A percentile compares a stretch with the other conserved stretches of the same genome.
Evolutionary conservation across 139 green algal species (phyloP).

Genomic region (Chlorella sp.): DNA sequence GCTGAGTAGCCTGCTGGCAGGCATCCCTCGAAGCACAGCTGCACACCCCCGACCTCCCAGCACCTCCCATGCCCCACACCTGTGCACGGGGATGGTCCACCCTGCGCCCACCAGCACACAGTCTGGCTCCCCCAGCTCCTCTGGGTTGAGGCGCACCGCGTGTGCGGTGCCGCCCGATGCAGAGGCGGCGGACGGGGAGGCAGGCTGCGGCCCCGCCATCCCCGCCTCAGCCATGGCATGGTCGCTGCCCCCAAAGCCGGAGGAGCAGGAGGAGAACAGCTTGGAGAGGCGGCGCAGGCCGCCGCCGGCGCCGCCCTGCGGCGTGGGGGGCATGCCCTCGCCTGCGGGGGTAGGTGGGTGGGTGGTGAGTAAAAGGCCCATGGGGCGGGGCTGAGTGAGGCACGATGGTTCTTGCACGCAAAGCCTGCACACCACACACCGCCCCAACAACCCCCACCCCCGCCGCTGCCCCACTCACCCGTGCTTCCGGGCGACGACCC

Average conservation of each 20-base stretch:
- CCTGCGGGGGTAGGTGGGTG: neutral
- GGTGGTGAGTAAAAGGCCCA: too few species aligned
- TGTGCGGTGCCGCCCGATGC: neutral
- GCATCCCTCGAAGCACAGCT: neutral
- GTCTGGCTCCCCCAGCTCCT: conserved; percentile 53
- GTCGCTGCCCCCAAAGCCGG: neutral
- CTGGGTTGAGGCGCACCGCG: conserved; percentile 9
- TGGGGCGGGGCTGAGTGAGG: too few species aligned
- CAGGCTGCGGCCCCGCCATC: neutral
- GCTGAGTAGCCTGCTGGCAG: neutral
- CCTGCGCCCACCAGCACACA: conserved; percentile 39
- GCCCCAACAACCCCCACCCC: too few species aligned
- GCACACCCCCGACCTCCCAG: neutral
- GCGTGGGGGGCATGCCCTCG: conserved; percentile 26
- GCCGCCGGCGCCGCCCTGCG: neutral
- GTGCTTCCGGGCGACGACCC: conserved; percentile 17
- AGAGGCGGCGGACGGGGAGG: neutral
- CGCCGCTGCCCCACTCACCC: neutral
- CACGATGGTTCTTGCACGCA: too few species aligned
- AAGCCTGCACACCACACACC: too few species aligned
- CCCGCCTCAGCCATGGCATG: neutral
- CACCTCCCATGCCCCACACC: neutral
- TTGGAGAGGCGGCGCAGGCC: conserved; percentile 33
- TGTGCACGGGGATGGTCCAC: conserved; percentile 57
- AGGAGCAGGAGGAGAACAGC: conserved; percentile 49